Conservation (phyloP, 2,329 filamentous ascomycete species). For the Botrytis hyacinthi region DNA sequence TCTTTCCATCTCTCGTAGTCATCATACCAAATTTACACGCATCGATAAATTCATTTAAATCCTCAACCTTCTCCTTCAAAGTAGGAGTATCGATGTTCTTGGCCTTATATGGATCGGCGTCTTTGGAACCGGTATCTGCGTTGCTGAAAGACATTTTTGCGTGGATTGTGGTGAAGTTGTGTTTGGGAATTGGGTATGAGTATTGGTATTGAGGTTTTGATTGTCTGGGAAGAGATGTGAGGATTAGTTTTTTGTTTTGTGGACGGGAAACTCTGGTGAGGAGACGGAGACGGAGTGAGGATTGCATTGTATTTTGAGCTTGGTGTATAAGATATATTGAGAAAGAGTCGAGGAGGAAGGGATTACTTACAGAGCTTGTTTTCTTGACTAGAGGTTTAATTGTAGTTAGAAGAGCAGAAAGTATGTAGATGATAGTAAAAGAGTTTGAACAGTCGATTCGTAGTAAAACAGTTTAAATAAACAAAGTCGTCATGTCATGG, state of each 20-base stretch:
- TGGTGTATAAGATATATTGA: too few species aligned
- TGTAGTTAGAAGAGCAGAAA: neutral
- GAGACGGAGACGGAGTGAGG: neutral
- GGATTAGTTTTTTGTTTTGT: neutral
- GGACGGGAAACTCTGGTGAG: neutral
- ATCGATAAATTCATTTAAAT: slow-evolving; percentile 68
- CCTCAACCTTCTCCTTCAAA: slow-evolving; percentile 72
- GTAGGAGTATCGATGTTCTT: slow-evolving; percentile 63
- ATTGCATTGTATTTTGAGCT: neutral
- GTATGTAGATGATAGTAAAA: neutral
- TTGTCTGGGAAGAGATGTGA: slow-evolving; percentile 5
- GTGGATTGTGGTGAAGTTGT: neutral
- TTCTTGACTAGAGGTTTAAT: neutral
- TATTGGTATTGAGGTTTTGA: neutral
- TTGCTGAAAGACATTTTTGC: slow-evolving; percentile 51
- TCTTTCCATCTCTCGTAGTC: slow-evolving; percentile 69
- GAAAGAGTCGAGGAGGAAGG: neutral
- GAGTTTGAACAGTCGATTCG: neutral
- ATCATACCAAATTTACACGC: slow-evolving; percentile 84
- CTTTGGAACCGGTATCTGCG: slow-evolving; percentile 58
- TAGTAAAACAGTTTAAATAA: neutral
- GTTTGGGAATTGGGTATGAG: neutral
- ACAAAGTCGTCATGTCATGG: slow-evolving; percentile 6
- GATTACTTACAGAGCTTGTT: neutral
- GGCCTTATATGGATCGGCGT: slow-evolving; percentile 72